These are phyloP conservation scores for Diaporthe vexans DNA, from an alignment of 2,329 filamentous ascomycete species.

Conservation along the genomic window DNA sequence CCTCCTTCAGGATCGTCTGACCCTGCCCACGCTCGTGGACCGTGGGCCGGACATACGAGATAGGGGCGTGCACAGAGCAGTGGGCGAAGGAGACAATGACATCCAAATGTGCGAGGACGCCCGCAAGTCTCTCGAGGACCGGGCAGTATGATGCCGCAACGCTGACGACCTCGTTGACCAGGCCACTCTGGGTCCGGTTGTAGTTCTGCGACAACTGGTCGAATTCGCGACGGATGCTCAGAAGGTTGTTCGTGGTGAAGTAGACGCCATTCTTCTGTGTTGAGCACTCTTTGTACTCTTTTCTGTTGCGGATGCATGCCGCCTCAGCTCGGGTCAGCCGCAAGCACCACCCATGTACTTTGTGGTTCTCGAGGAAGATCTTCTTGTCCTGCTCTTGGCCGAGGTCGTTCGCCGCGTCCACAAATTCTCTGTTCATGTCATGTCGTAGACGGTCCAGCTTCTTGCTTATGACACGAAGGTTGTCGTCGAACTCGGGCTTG, in stretches of 20 bases:
- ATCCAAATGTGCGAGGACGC: slow-evolving; percentile 91
- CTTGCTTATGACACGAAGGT: slow-evolving; percentile 87
- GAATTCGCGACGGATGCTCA: slow-evolving; percentile 87
- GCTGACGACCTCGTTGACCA: slow-evolving; percentile 92
- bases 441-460: slow-evolving; percentile 87
- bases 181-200: slow-evolving; percentile 90
- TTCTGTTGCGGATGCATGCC: slow-evolving; percentile 92
- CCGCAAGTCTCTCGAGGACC: slow-evolving; percentile 89
- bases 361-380: slow-evolving; percentile 96
- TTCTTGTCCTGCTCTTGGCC: slow-evolving; percentile 98
- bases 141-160: slow-evolving; percentile 96
- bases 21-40: slow-evolving; percentile 91
- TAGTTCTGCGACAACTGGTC: slow-evolving; percentile 96
- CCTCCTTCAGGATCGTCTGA: slow-evolving; percentile 90
- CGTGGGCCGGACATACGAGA: slow-evolving; percentile 89
- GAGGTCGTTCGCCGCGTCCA: slow-evolving; percentile 82
- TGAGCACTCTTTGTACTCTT: slow-evolving; percentile 91
- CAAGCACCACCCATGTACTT: slow-evolving; percentile 97
- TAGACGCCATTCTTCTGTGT: slow-evolving; percentile 99
- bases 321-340: slow-evolving; percentile 92
- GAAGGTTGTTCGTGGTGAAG: slow-evolving; percentile 89
- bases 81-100: slow-evolving; percentile 96
- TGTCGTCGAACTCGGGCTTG: slow-evolving; percentile 97
- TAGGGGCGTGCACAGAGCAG: slow-evolving; percentile 91
- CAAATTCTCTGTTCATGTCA: slow-evolving; percentile 88